Base-by-base conservation (phyloP, 2,329 filamentous ascomycete genomes). In the Metarhizium robertsii region DNA sequence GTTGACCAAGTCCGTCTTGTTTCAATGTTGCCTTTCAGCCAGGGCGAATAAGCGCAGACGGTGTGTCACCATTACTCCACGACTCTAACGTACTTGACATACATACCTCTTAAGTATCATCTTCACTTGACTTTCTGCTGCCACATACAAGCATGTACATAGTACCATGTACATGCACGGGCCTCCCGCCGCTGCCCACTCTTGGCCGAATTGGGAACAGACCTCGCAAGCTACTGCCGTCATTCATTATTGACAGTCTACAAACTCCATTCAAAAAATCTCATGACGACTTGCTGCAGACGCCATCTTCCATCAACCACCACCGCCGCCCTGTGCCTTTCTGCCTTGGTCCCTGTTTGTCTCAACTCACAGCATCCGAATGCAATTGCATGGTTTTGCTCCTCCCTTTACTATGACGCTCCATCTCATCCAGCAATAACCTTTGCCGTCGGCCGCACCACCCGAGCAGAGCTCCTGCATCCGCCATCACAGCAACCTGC, bases 141-240 rank as follows among this genome's bases (percentile, higher is more conserved):
- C 3, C 20, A 25, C 25, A 25, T 3, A 25, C 25, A 25, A 4
- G 25, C 25, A 25, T 25, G 25, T 25, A 25, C 25, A 25, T 25
- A 25, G 1, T 25, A 25, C 25, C 4, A 25, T 25, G 25, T 25
- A 25, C 25, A 25, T 25, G 25, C 25, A 25, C 25, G 25, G 25
- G 25, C 25, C 25, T 25, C 25, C 52, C 48, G 34, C 55, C 48
- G 30, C 29, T 30, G 48, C 45, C 48, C 55, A 20, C 50, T 42
- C 51, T 20, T 53, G 55, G 55, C 55, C 55, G 51, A 50, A 48
- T 50, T 49, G 54, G 50, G 20, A 52, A 34, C 25, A 32, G 38
- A 53, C 38, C 47, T 54, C 45, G 48, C 14, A 53, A 54, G 32
- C 45, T 50, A 3, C 25, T 4, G 4, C 36, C 46, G 36, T 50